phyloP scores from a whole-genome alignment of 257 asterid species.

The Gardenia jasminoides region DNA sequence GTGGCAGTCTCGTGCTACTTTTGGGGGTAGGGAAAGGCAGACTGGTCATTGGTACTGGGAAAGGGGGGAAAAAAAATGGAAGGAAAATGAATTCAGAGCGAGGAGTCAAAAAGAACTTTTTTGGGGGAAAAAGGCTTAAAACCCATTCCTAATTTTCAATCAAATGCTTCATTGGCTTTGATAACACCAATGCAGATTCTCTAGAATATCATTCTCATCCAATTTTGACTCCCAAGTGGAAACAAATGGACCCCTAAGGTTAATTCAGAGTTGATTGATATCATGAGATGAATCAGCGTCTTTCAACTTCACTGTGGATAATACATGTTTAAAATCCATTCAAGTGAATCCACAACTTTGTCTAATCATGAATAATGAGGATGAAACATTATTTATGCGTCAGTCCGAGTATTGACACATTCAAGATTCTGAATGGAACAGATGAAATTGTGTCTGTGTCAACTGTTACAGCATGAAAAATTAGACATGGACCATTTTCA shows the following conservation, averaged over 20 bases:
- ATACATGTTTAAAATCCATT: not conserved
- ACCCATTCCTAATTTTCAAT: not conserved
- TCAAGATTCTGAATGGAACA: not conserved
- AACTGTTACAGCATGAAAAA: not conserved
- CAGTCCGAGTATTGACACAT: not conserved
- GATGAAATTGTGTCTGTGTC: not conserved
- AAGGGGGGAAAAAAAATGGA: not conserved
- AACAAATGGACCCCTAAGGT: not conserved
- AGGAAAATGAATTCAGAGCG: not conserved
- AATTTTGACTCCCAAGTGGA: not conserved
- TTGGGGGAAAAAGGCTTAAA: not conserved
- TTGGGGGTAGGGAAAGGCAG: not conserved
- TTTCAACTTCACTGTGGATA: not conserved
- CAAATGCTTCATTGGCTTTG: not conserved
- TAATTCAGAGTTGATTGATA: not conserved
- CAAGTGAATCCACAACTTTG: not conserved
- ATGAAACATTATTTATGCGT: not conserved
- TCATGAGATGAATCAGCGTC: not conserved
- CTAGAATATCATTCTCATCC: not conserved
- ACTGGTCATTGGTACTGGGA: not conserved
- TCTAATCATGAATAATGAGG: not conserved
- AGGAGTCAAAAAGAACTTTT: not conserved
- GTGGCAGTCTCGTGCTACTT: not conserved
- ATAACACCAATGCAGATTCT: not conserved
- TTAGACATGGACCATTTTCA: not conserved